Evolutionary conservation across 2,329 filamentous ascomycete genomes (phyloP), one percentile per base, ranked within the genome.

Genomic region (Aspergillus versicolor): DNA sequence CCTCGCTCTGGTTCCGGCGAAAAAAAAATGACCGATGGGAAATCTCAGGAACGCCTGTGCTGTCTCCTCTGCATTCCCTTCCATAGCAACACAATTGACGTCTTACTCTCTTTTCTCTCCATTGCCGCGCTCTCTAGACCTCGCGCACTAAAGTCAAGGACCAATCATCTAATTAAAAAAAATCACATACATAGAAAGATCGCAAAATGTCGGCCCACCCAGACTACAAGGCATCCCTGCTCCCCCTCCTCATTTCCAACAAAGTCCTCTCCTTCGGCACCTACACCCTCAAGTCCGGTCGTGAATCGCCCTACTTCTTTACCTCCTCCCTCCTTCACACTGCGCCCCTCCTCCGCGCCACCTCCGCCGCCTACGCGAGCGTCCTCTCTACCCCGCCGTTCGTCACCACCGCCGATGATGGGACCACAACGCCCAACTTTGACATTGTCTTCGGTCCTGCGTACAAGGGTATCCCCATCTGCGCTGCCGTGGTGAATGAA

Each of bases 381-480:
- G 81, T 82, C 1, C 73, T 86, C 42, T 75, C 80, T 52, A 64
- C 73, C n/a, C 75, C 82, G 62, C 75, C 78, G 42, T 77, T 77
- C 62, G 70, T 74, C 43, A 67, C 65, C 40, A 67, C 62, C 62
- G 61, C 64, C 46, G 70, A 75, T n/a, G 66, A 74, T 54, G 65
- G 68, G 56, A 63, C 65, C 34, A 64, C 64, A 46, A 70, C 65
- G 47, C 83, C 83, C 63, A 76, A 79, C 62, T 85, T 95, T 74
- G 93, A 97, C 73, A 84, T 97, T 66, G 82, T 97, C 69, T 97
- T 97, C 75, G 92, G 61, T 15, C 93, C 94, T 3, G 93, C 94
- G 9, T 99, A 97, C 82, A 99, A 97, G 80, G 94, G 94, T 44
- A 96, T 97, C 63, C 91, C 92, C 1, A 84, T 97, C n/a, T 89